phyloP scores from a whole-genome alignment of 2,329 filamentous ascomycete genomes.

The Mariannaea sp. region DNA sequence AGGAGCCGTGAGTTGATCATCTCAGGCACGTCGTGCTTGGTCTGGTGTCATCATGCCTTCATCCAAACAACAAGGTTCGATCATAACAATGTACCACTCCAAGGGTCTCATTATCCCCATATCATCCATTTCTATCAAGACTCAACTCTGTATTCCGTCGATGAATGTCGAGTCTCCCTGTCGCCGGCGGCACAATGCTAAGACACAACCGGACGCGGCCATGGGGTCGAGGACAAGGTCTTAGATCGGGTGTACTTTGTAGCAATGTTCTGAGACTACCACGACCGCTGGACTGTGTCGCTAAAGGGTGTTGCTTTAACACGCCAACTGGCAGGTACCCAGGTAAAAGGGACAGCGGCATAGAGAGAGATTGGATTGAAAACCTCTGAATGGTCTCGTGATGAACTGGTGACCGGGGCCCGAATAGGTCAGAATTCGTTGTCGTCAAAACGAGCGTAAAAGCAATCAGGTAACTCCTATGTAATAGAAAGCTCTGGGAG shows the following conservation, averaged over 20 bases:
- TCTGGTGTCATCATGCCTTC: too few relatives aligned
- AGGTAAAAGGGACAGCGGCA: too few relatives aligned
- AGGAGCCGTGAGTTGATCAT: too few relatives aligned
- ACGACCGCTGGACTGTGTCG: not conserved
- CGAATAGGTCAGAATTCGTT: constrained; percentile 21
- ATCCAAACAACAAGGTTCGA: too few relatives aligned
- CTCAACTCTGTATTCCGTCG: too few relatives aligned
- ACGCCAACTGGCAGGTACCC: constrained; percentile 23
- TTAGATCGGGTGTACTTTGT: not conserved
- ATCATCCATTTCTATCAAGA: too few relatives aligned
- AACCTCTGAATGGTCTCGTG: constrained; percentile 36
- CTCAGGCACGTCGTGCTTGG: too few relatives aligned
- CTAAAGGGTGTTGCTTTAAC: constrained; percentile 32
- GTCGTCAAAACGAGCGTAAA: constrained; percentile 25
- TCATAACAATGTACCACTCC: too few relatives aligned
- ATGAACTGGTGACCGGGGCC: constrained; percentile 26
- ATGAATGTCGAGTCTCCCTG: constrained; percentile 8
- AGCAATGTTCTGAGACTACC: constrained; percentile 1
- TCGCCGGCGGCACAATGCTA: constrained; percentile 19
- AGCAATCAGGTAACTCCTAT: constrained; percentile 40
- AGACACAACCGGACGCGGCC: constrained; percentile 35
- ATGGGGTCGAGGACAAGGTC: constrained; percentile 27
- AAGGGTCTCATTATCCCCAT: too few relatives aligned
- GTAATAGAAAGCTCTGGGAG: constrained; percentile 36
- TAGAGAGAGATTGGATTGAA: constrained; percentile 23